phyloP scores from a whole-genome alignment of 2,329 filamentous ascomycete species.

The Dactylellina parvicollis region DNA sequence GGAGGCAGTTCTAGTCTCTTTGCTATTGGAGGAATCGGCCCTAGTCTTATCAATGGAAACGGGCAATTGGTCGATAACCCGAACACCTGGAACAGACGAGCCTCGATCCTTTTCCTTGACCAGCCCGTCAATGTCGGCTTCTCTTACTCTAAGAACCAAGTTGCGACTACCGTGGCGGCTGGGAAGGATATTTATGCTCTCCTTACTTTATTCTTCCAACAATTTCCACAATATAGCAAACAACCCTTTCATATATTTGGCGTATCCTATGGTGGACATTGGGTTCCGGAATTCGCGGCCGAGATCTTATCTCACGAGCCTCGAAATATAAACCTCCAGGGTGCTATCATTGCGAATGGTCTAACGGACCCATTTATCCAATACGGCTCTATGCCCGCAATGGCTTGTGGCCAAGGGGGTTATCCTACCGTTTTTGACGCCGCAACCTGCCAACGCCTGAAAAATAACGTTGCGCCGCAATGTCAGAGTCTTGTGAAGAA shows the following conservation, averaged over 20 bases:
- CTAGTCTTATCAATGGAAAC: conserved; percentile 96
- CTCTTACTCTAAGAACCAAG: conserved; percentile 86
- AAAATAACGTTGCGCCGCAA: conserved; percentile 81
- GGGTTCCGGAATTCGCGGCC: conserved; percentile 88
- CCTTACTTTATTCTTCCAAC: conserved; percentile 96
- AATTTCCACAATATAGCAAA: conserved; percentile 92
- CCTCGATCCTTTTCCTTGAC: conserved; percentile 98
- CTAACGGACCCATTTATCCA: conserved; percentile 92
- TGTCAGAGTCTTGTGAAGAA: conserved; percentile 97
- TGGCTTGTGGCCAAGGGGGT: conserved; percentile 96
- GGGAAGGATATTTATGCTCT: conserved; percentile 98
- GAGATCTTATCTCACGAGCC: conserved; percentile 95
- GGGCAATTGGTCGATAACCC: conserved; percentile 82
- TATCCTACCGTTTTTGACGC: conserved; percentile 86
- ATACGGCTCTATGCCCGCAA: conserved; percentile 93
- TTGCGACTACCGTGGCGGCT: conserved; percentile 87
- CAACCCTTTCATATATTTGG: conserved; percentile 98
- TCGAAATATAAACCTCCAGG: conserved; percentile 97
- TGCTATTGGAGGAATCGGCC: conserved; percentile 79
- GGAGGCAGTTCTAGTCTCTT: conserved; percentile 70
- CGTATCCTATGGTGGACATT: conserved; percentile 94
- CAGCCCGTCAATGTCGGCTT: conserved; percentile 98
- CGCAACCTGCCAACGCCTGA: conserved; percentile 84
- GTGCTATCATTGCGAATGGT: conserved; percentile 92
- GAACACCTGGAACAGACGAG: conserved; percentile 94